Evolutionary conservation across 345 rosid genomes (phyloP).

Genomic region (Salix arbutifolia): DNA sequence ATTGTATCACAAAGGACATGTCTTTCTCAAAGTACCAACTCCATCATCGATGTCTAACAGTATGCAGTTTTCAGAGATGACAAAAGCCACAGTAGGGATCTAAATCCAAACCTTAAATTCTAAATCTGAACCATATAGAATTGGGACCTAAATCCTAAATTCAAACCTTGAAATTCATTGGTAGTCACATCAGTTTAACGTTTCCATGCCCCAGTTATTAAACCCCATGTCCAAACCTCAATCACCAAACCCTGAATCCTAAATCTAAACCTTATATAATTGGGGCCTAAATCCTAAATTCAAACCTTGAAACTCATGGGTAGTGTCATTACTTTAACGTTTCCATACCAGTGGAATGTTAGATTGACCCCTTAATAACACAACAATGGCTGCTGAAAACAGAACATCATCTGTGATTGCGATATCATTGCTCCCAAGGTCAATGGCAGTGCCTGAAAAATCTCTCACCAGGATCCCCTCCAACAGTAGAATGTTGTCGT

Average conservation of each 20-base stretch:
- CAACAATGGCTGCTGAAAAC: slow-evolving; percentile 61
- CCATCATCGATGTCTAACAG: background rate
- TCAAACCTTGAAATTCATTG: no score
- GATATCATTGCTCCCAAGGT: slow-evolving; percentile 54
- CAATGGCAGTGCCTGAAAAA: slow-evolving; percentile 60
- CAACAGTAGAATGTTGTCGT: slow-evolving; percentile 56
- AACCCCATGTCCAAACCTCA: no score
- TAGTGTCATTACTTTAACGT: no score
- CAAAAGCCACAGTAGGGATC: background rate
- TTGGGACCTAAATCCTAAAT: no score
- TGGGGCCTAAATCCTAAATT: no score
- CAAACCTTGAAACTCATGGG: no score
- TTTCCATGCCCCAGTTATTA: no score
- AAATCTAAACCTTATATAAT: no score
- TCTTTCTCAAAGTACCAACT: background rate
- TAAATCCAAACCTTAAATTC: no score
- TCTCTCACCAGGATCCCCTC: slow-evolving; percentile 46
- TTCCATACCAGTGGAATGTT: slow-evolving; percentile 29
- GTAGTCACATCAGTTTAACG: no score
- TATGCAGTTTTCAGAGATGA: background rate
- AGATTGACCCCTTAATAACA: slow-evolving; percentile 46
- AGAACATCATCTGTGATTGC: slow-evolving; percentile 52
- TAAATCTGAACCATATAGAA: no score
- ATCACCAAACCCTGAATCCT: no score
- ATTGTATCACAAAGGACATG: background rate